Evolutionary conservation across 495 filamentous ascomycete genomes (phyloP), one percentile per base, ranked within the genome.

Genomic region (Neurospora sp.): DNA sequence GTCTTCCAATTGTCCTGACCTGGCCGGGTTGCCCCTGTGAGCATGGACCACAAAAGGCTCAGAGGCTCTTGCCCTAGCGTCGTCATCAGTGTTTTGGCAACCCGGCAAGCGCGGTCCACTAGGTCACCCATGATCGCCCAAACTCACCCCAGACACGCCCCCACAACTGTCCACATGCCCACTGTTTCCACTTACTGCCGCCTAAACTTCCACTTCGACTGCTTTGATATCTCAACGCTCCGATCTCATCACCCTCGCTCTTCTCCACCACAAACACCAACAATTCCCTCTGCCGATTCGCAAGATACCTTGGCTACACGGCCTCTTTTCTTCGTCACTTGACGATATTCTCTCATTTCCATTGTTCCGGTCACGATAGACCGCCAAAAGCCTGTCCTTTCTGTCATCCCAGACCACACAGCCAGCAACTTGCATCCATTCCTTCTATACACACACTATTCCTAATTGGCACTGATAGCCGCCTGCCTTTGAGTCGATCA

Each of bases 51-150:
- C 11, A 74, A n/a, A 48, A n/a, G 72, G 72, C 71, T 69, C 75
- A 27, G 71, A 69, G 71, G 72, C 59, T 71, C 59, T 76, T 71
- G 59, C 74, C 76, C 76, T 77, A 76, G 74, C 35, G 35, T 35
- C 73, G 54, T 76, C 75, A 74, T 71, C 73, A 70, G 72, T 72
- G 77, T 78, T 79, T 76, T 76, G 74, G 73, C 62, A 75, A 78
- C 77, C 74, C 73, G 76, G 77, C 77, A 75, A 76, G 72, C 72
- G 71, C 59, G 41, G 62, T 71, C 69, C 27, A 62, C 54, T n/a
- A n/a, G n/a, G n/a, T 35, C 74, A 75, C 79, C 78, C 78, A 80
- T 81, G 80, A 81, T 81, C 78, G 75, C 42, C 78, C 42, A 31
- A 72, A 72, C 48, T 72, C 70, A 72, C 44, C 75, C 74, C 75